Percentiles rank a stretch among this genome's conserved stretches.
These are phyloP conservation scores for Mollisia scopiformis DNA, from an alignment of 2,329 filamentous ascomycete species.

Conservation along the genomic window DNA sequence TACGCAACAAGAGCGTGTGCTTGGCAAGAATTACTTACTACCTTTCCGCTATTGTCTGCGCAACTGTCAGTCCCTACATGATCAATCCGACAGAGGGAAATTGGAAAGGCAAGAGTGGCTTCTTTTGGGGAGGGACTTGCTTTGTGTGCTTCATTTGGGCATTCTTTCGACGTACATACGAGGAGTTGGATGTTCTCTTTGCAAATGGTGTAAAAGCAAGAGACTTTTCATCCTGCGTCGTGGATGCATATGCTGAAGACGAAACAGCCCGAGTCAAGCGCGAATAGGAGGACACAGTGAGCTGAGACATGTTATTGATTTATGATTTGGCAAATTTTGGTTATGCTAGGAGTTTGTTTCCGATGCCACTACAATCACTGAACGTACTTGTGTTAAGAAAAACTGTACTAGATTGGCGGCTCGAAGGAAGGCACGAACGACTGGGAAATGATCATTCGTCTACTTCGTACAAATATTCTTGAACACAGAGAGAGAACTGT, in stretches of 20 bases:
- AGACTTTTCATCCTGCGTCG: slow-evolving; percentile 11
- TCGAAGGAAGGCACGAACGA: too few relatives aligned
- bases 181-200: slow-evolving; percentile 29
- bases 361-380: too few relatives aligned
- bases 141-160: slow-evolving; percentile 48
- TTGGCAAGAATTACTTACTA: slow-evolving; percentile 41
- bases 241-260: slow-evolving; percentile 3
- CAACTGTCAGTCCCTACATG: slow-evolving; percentile 40
- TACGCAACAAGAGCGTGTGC: slow-evolving; percentile 37
- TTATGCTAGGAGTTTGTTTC: too few relatives aligned
- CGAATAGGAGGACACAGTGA: too few relatives aligned
- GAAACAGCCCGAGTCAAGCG: neutral
- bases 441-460: too few relatives aligned
- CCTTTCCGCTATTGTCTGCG: slow-evolving; percentile 35
- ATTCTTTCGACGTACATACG: slow-evolving; percentile 45
- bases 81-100: slow-evolving; percentile 46
- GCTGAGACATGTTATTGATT: too few relatives aligned
- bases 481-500: too few relatives aligned
- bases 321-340: too few relatives aligned
- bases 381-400: too few relatives aligned
- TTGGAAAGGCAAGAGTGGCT: slow-evolving; percentile 42
- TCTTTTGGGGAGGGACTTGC: slow-evolving; percentile 44
- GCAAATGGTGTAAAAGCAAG: slow-evolving; percentile 17
- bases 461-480: too few relatives aligned
- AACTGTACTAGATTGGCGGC: too few relatives aligned